Evolutionary conservation across 1,284 basidiomycete species (phyloP), one percentile per base, ranked within the genome.

Genomic region (Sporisorium reilianum): DNA sequence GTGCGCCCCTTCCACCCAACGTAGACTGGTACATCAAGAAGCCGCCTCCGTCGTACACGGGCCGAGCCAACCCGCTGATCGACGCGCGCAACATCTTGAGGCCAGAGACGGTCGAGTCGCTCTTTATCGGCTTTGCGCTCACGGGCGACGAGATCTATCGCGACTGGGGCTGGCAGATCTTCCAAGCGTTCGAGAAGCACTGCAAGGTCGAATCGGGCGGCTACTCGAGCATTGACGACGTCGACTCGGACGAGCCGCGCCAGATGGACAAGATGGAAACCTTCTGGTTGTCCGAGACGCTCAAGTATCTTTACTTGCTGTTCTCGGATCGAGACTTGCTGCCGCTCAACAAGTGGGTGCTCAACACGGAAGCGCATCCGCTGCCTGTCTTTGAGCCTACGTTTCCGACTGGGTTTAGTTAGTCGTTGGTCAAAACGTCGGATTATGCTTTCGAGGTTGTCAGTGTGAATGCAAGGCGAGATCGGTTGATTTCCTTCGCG

Each of bases 261-360:
- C 87, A 89, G 64, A 90, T 93, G 65, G 93, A 97, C 85, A 91
- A 92, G 84, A 97, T 97, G 93, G 95, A 97, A 87, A 96, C 95
- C 18, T 84, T 84, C 51, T 84, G 82, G 82, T 84, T 92, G 90
- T 86, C 84, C 90, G 95, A 97, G 86, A 97, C 95, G 6, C 86
- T 98, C 62, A 98, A 99, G 85, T 99, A 99, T 85, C 87, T 99
- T 42, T 97, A 92, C 83, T 86, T 98, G 67, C 86, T 97, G 6
- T 98, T 97, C 83, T 90, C 91, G 51, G 92, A 94, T 78, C 88
- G 89, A 18, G 87, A 86, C 52, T 83, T 88, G 2, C 71, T 92
- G 53, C 89, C 91, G 12, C 85, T 97, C 65, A 89, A 90, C 70
- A 87, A 88, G 69, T 93, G 91, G 84, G 91, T 93, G 32, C 91